Conservation (phyloP, 2,329 filamentous ascomycete genomes). For the Penicillium sp. region DNA sequence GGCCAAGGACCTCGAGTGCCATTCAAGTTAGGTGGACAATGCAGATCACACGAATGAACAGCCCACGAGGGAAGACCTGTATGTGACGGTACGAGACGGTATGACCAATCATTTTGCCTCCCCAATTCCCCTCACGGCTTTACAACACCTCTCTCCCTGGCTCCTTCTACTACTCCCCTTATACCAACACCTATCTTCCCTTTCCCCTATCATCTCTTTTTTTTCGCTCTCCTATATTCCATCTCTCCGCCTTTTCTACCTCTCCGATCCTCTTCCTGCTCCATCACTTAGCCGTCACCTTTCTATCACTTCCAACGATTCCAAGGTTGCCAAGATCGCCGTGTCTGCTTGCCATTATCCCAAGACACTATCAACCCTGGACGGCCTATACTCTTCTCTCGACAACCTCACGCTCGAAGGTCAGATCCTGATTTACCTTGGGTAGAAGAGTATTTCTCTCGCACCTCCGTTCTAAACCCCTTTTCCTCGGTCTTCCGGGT, state of each 20-base stretch:
- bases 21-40: background rate
- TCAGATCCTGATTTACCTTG: background rate
- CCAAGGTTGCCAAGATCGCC: conserved; percentile 5
- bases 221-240: conserved; percentile 8
- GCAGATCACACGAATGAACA: conserved; percentile 6
- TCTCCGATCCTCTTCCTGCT: conserved; percentile 5
- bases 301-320: conserved; percentile 3
- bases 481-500: conserved; percentile 5
- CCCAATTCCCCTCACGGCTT: conserved; percentile 19
- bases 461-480: background rate
- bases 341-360: conserved; percentile 6
- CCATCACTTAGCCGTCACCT: conserved; percentile 6
- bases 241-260: conserved; percentile 8
- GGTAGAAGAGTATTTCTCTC: conserved; percentile 7
- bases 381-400: conserved; percentile 17
- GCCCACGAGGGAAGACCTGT: conserved; percentile 21
- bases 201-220: conserved; percentile 11
- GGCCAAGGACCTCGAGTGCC: conserved; percentile 11
- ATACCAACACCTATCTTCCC: conserved; percentile 16
- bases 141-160: conserved; percentile 16
- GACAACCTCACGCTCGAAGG: conserved; percentile 8
- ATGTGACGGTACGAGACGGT: conserved; percentile 13
- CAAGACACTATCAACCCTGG: conserved; percentile 11
- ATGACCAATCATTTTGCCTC: conserved; percentile 12
- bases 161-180: conserved; percentile 17